These are phyloP conservation scores for Poa pratensis DNA, from an alignment of 176 grass and related monocot genomes.

Conservation along the genomic window DNA sequence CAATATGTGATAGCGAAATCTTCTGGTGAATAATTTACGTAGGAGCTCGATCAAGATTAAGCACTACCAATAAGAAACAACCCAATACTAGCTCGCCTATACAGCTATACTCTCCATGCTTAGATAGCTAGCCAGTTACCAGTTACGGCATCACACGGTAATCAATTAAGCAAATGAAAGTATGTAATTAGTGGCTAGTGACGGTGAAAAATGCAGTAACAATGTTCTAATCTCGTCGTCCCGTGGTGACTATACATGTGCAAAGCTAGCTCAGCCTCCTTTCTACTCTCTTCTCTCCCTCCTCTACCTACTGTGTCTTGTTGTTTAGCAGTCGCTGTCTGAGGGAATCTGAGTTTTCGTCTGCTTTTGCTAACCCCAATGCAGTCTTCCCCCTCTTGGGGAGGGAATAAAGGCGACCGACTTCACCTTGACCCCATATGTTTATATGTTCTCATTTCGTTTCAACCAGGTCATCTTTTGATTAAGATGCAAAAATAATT, in stretches of 20 bases:
- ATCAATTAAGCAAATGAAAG: background rate
- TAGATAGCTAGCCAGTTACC: background rate
- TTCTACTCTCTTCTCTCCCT: background rate
- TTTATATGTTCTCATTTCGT: conserved; percentile 37
- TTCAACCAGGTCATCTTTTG: background rate
- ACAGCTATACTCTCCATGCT: background rate
- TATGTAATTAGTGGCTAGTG: background rate
- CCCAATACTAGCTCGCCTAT: background rate
- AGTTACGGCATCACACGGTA: background rate
- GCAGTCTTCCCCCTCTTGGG: conserved; percentile 52
- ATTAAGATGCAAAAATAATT: background rate
- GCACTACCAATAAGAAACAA: background rate
- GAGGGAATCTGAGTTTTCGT: conserved; percentile 86
- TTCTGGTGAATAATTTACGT: background rate
- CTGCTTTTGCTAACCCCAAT: conserved; percentile 70
- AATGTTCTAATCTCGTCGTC: background rate
- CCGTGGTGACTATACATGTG: background rate
- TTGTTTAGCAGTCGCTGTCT: conserved; percentile 65
- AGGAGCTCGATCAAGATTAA: background rate
- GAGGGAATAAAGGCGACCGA: conserved; percentile 72
- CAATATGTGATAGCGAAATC: background rate
- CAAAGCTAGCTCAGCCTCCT: background rate
- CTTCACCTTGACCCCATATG: conserved; percentile 43
- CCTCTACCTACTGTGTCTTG: background rate
- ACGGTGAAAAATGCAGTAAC: background rate